Evolutionary conservation across 805 yeast genomes (phyloP).

Genomic region (Kodamaea jinghongensis): DNA sequence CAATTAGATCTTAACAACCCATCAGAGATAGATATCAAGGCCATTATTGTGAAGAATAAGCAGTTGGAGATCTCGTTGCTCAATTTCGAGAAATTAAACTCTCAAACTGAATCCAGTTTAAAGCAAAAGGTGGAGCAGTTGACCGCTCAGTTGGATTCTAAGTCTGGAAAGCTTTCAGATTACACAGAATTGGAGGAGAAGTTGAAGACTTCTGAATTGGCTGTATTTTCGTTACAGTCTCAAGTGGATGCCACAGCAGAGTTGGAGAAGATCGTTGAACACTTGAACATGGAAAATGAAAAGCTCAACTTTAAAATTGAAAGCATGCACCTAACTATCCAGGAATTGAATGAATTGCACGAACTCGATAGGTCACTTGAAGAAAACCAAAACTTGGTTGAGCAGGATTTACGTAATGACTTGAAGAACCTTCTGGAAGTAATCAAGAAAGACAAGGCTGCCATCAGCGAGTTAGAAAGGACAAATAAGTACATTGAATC

Average conservation of each 20-base stretch:
- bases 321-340: constrained; percentile 33
- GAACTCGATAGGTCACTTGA: constrained; percentile 46
- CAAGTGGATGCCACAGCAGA: constrained; percentile 34
- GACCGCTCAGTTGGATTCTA: constrained; percentile 15
- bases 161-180: constrained; percentile 30
- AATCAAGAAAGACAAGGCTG: constrained; percentile 15
- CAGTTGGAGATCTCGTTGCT: constrained; percentile 42
- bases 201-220: constrained; percentile 5
- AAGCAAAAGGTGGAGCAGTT: constrained; percentile 18
- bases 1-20: constrained; percentile 14
- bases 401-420: constrained; percentile 30
- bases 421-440: constrained; percentile 23
- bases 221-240: constrained; percentile 25
- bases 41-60: constrained; percentile 31
- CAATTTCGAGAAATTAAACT: constrained; percentile 27
- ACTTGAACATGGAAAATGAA: constrained; percentile 35
- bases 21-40: constrained; percentile 17
- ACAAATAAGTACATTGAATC: constrained; percentile 19
- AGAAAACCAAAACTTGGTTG: constrained; percentile 16
- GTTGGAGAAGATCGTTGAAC: constrained; percentile 35
- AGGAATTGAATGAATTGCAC: constrained; percentile 49
- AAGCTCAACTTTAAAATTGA: constrained; percentile 31
- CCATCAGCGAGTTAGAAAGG: constrained; percentile 18
- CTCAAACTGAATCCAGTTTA: constrained; percentile 23
- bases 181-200: constrained; percentile 22